phyloP scores from a whole-genome alignment of 1,284 basidiomycete genomes.

The Pseudomicrostroma phylloplanum region DNA sequence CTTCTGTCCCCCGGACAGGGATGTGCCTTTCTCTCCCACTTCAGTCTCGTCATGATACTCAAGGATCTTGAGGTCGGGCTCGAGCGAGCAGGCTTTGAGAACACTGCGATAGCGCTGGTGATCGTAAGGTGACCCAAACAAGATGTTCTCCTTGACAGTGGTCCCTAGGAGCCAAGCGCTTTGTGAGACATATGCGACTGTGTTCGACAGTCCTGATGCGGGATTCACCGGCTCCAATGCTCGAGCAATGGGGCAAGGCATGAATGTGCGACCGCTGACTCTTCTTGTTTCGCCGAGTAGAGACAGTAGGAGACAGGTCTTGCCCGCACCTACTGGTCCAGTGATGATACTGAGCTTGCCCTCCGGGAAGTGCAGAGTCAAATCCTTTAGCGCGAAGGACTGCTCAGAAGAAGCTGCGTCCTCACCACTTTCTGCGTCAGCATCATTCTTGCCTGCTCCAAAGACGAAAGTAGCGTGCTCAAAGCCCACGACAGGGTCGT shows the following conservation, averaged over 20 bases:
- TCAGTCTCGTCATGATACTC: constrained; percentile 91
- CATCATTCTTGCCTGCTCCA: constrained; percentile 28
- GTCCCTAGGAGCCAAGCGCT: constrained; percentile 85
- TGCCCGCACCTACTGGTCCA: constrained; percentile 59
- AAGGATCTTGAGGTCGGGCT: constrained; percentile 76
- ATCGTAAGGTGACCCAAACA: constrained; percentile 78
- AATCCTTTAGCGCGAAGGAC: constrained; percentile 53
- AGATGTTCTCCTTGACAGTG: constrained; percentile 85
- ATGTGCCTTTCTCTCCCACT: constrained; percentile 70
- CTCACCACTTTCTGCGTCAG: constrained; percentile 23
- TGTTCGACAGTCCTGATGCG: constrained; percentile 62
- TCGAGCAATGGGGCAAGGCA: constrained; percentile 55
- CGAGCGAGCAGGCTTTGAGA: constrained; percentile 71
- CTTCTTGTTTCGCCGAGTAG: constrained; percentile 60
- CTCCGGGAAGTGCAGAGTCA: constrained; percentile 60
- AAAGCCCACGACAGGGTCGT: constrained; percentile 55
- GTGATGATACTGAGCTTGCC: constrained; percentile 61
- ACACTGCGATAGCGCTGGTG: constrained; percentile 71
- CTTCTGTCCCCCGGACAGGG: constrained; percentile 83
- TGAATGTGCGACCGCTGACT: constrained; percentile 55
- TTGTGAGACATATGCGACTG: constrained; percentile 90
- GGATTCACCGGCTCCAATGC: constrained; percentile 48
- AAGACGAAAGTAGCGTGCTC: constrained; percentile 53
- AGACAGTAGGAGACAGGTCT: constrained; percentile 55
- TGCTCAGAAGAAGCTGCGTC: constrained; percentile 11